Evolutionary conservation across 2,329 filamentous ascomycete genomes (phyloP).

Genomic region (Colletotrichum somersetense): DNA sequence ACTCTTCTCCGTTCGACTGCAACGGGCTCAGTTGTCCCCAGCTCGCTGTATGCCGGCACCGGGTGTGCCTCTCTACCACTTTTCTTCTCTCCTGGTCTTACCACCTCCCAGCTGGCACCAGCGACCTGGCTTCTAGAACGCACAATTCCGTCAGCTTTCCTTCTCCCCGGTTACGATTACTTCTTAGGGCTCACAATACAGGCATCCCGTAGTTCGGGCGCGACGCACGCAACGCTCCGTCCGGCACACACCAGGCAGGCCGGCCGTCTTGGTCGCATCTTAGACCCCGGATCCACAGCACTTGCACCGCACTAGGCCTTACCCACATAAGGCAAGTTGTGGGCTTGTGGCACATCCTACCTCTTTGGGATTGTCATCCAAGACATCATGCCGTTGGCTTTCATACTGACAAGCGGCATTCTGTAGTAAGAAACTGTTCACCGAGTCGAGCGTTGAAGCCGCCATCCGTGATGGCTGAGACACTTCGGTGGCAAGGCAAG

Average conservation of each 20-base stretch:
- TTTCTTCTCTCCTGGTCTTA: slow-evolving; percentile 3
- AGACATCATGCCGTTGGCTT: slow-evolving; percentile 31
- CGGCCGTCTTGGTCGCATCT: not conserved
- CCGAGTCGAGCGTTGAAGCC: slow-evolving; percentile 11
- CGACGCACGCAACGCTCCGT: not conserved
- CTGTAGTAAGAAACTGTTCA: slow-evolving; percentile 26
- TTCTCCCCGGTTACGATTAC: slow-evolving; percentile 5
- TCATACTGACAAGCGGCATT: slow-evolving; percentile 11
- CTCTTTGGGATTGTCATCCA: not conserved
- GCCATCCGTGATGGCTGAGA: not conserved
- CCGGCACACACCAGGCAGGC: not conserved
- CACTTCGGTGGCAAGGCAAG: slow-evolving; percentile 26
- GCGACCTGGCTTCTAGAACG: slow-evolving; percentile 38
- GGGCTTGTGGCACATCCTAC: slow-evolving; percentile 9
- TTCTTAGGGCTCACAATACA: not conserved
- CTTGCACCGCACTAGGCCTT: not conserved
- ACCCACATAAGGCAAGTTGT: slow-evolving; percentile 20
- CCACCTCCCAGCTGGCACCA: slow-evolving; percentile 4
- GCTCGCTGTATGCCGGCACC: slow-evolving; percentile 2
- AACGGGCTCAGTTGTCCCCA: slow-evolving; percentile 16
- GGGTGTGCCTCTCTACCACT: not conserved
- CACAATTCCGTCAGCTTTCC: not conserved
- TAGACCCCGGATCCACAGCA: not conserved
- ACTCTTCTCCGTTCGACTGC: slow-evolving; percentile 16
- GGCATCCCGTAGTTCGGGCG: slow-evolving; percentile 13